phyloP scores from a whole-genome alignment of 768 basidiomycete species.

The Antrodiella citrinella region DNA sequence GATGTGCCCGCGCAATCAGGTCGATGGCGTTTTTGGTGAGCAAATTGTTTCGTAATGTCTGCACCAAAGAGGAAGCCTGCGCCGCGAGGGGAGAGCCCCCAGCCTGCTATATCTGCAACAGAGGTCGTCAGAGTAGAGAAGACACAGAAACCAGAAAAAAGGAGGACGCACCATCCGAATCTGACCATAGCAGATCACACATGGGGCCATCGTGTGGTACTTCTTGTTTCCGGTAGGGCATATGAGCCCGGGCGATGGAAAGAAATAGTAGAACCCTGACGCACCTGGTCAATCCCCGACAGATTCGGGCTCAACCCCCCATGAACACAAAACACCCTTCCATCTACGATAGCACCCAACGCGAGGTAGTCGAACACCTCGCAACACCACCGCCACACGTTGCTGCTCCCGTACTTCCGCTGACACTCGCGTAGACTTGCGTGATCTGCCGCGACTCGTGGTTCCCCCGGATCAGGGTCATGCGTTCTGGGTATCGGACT shows the following conservation, averaged over 20 bases:
- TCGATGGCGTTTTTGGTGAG: constrained; percentile 86
- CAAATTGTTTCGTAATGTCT: constrained; percentile 85
- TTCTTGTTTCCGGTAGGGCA: constrained; percentile 80
- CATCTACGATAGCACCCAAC: constrained; percentile 93
- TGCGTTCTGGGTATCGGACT: constrained; percentile 94
- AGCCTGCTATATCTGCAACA: constrained; percentile 73
- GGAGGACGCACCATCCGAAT: constrained; percentile 82
- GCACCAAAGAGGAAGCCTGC: constrained; percentile 94
- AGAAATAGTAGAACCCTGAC: constrained; percentile 17
- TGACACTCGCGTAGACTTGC: constrained; percentile 94
- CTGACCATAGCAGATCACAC: constrained; percentile 98
- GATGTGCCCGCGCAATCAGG: constrained; percentile 94
- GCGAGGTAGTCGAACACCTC: constrained; percentile 98
- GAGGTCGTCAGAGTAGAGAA: neutral
- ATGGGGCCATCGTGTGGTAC: constrained; percentile 98
- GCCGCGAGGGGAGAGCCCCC: constrained; percentile 96
- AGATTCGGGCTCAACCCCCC: constrained; percentile 91
- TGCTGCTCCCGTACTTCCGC: constrained; percentile 86
- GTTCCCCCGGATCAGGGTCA: constrained; percentile 95
- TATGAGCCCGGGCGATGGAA: constrained; percentile 1
- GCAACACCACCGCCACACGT: constrained; percentile 98
- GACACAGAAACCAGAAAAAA: neutral
- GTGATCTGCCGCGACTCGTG: constrained; percentile 98
- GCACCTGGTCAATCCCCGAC: constrained; percentile 80
- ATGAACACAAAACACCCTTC: constrained; percentile 94